A percentile compares a stretch with the other conserved stretches of the same genome.
These are phyloP conservation scores for Fragaria iinumae DNA, from an alignment of 306 rosid genomes.

Conservation along the genomic window DNA sequence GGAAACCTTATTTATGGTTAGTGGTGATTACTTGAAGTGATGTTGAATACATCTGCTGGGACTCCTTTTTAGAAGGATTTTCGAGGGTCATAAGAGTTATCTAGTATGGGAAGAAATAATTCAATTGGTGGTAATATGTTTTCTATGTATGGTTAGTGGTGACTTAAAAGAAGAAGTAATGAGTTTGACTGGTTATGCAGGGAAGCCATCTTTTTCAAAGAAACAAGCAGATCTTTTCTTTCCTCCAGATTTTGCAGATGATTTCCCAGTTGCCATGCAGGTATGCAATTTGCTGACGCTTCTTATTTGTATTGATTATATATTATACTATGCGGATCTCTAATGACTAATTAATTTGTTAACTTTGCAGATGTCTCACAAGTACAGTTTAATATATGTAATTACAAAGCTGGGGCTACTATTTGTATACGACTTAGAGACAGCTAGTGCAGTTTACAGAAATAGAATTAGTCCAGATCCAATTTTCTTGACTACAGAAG, in stretches of 20 bases:
- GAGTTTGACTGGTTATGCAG: conserved; percentile 43
- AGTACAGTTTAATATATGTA: conserved; percentile 89
- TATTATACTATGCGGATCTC: conserved; percentile 8
- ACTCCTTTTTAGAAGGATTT: not conserved
- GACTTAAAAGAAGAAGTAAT: not conserved
- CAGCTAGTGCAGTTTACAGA: conserved; percentile 96
- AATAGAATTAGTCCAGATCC: conserved; percentile 99
- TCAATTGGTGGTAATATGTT: not conserved
- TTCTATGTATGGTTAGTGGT: not conserved
- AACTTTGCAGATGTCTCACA: conserved; percentile 85
- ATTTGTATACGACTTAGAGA: conserved; percentile 97
- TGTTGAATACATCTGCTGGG: not conserved
- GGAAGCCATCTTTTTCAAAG: conserved; percentile 93
- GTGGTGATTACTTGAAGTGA: not conserved
- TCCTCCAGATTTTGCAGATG: conserved; percentile 98
- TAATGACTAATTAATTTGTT: conserved; percentile 11
- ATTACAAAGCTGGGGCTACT: conserved; percentile 99
- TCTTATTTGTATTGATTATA: conserved; percentile 13
- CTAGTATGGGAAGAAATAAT: too few species aligned
- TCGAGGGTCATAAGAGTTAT: not conserved
- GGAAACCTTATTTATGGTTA: not conserved
- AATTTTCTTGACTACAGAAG: conserved; percentile 95
- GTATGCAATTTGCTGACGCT: conserved; percentile 39
- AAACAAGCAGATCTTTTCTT: conserved; percentile 99
- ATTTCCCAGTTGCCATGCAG: conserved; percentile 99